A percentile compares a stretch with the other conserved stretches of the same genome.
Conservation (phyloP, 1,284 basidiomycete genomes). For the Cryptococcus sp. region DNA sequence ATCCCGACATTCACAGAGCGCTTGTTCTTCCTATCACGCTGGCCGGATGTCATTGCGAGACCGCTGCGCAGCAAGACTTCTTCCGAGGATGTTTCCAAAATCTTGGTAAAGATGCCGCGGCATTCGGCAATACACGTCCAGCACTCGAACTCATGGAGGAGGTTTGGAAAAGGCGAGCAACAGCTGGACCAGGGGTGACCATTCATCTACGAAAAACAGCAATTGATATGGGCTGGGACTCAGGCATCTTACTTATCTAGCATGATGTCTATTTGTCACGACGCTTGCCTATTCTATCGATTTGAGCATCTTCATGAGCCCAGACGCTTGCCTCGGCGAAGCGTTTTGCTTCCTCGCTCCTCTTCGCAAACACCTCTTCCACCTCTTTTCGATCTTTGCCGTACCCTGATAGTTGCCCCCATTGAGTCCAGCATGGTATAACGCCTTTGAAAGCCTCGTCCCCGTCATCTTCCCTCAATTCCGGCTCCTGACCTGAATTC, state of each 20-base stretch:
- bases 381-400: slow-evolving; percentile 20
- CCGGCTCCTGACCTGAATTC: slow-evolving; percentile 18
- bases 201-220: slow-evolving; percentile 28
- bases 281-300: slow-evolving; percentile 24
- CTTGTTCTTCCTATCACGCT: slow-evolving; percentile 57
- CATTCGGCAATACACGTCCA: slow-evolving; percentile 63
- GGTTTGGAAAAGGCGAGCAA: slow-evolving; percentile 60
- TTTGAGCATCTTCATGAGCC: slow-evolving; percentile 14
- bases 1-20: slow-evolving; percentile 66
- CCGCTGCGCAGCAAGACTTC: slow-evolving; percentile 53
- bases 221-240: slow-evolving; percentile 28
- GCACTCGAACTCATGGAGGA: slow-evolving; percentile 61
- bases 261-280: background rate
- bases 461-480: slow-evolving; percentile 11
- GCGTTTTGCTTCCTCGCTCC: slow-evolving; percentile 1
- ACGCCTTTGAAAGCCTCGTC: slow-evolving; percentile 21
- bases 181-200: background rate
- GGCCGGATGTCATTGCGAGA: slow-evolving; percentile 27
- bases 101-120: slow-evolving; percentile 56
- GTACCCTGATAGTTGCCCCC: slow-evolving; percentile 20
- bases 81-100: slow-evolving; percentile 58
- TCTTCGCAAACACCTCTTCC: slow-evolving; percentile 8
- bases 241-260: slow-evolving; percentile 31
- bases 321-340: slow-evolving; percentile 21
- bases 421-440: slow-evolving; percentile 30